Evolutionary conservation across 208 protist species (phyloP), one percentile per base, ranked within the genome.

Genomic region (Leishmania tarentolae): DNA sequence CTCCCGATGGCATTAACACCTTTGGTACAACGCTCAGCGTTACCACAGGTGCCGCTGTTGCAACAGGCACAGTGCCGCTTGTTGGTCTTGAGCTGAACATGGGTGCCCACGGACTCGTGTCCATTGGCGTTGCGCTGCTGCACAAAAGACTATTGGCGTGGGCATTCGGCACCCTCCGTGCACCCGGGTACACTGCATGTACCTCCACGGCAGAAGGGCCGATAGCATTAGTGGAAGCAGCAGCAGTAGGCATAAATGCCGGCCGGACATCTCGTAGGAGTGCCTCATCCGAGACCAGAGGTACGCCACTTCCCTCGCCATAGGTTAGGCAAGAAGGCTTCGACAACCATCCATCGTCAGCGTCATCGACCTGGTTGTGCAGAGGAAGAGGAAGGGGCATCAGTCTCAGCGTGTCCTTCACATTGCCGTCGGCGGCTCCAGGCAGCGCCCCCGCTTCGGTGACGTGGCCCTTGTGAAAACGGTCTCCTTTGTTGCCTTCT

Each of bases 211-310:
- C 61, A 0, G 57, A 19, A 31, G 59, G 8, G 2, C 31, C 52
- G 3, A 69, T 70, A 0, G 53, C 46, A 24, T 50, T 28, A 6
- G 52, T 56, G 47, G 77, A 56, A 13, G 47, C 24, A 6, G 63
- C 47, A 35, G 77, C 66, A 2, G 77, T 8, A 35, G 68, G 44
- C 4, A 31, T 37, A 11, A 21, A 47, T 35, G 19, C 42, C 13
- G 69, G 31, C 1, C 76, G 76, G n/a, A 85, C 77, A 40, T 82
- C 52, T 28, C 72, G 77, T 52, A 85, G 44, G 47, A 85, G 61
- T 7, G 82, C 73, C 28, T 85, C 82, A n/a, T 61, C 11, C 1
- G 82, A 66, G 2, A 85, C 82, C 17, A 85, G 82, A 50, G 82
- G 82, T 19, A 61, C 66, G 31, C 65, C 65, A 9, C 15, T 19